Percentiles rank a stretch among this genome's conserved stretches.
Evolutionary conservation across 106 monocot genomes (phyloP).

Genomic region (Acanthochlamys bracteata): DNA sequence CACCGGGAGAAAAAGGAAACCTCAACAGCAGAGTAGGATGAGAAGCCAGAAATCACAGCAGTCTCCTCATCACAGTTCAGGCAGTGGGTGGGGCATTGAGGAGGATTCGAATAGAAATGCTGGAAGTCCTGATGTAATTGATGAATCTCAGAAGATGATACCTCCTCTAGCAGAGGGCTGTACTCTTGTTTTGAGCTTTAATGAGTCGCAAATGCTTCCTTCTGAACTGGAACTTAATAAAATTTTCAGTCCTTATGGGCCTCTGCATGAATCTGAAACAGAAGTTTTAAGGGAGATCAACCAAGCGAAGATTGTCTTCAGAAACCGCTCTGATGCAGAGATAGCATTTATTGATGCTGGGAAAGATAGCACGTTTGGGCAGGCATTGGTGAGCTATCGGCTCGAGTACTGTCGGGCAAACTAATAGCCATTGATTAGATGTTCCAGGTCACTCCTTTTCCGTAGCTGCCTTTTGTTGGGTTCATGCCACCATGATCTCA

Average conservation of each 20-base stretch:
- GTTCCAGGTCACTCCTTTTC: background rate
- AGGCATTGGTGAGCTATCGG: constrained; percentile 36
- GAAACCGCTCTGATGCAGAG: constrained; percentile 48
- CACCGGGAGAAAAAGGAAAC: constrained; percentile 13
- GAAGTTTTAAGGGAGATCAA: constrained; percentile 22
- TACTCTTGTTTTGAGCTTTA: constrained; percentile 37
- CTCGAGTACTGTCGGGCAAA: constrained; percentile 27
- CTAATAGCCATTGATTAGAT: background rate
- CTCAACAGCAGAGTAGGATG: constrained; percentile 20
- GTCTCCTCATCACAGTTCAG: constrained; percentile 4
- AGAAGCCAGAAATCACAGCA: constrained; percentile 7
- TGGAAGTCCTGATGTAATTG: background rate
- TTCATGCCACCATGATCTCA: background rate
- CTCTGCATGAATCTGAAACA: constrained; percentile 42
- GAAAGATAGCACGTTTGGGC: constrained; percentile 31
- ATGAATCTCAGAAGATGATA: constrained; percentile 1
- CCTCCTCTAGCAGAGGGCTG: constrained; percentile 16
- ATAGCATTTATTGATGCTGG: constrained; percentile 46
- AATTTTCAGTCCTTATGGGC: constrained; percentile 53
- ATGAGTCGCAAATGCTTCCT: constrained; percentile 25
- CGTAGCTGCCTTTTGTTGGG: background rate
- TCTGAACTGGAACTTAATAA: constrained; percentile 36
- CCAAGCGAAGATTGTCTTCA: constrained; percentile 45
- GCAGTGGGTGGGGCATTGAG: constrained; percentile 1
- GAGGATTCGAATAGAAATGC: constrained; percentile 6